phyloP scores from a whole-genome alignment of 2,329 filamentous ascomycete genomes.

The Cytospora mali region DNA sequence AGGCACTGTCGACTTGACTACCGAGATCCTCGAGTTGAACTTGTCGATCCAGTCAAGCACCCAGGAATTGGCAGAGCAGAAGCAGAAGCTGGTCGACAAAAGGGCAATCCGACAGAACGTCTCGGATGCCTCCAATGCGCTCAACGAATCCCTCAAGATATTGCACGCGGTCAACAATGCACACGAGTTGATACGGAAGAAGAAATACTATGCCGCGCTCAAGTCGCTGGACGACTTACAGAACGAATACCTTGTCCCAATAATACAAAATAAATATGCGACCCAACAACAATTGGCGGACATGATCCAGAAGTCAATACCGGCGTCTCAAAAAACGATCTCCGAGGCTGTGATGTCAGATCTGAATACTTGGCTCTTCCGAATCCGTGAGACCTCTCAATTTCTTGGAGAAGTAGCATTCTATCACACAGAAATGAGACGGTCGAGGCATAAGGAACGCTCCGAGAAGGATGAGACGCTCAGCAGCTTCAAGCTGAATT shows the following conservation, averaged over 20 bases:
- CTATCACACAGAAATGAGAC: constrained; percentile 88
- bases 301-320: constrained; percentile 94
- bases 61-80: constrained; percentile 90
- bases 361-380: constrained; percentile 93
- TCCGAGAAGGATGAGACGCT: constrained; percentile 76
- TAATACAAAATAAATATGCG: constrained; percentile 78
- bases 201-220: constrained; percentile 93
- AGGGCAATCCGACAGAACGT: constrained; percentile 93
- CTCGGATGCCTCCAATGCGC: constrained; percentile 83
- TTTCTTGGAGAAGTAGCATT: constrained; percentile 96
- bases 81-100: constrained; percentile 91
- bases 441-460: constrained; percentile 80
- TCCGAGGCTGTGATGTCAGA: constrained; percentile 97
- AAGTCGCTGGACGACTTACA: constrained; percentile 94
- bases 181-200: constrained; percentile 86
- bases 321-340: constrained; percentile 87
- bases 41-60: constrained; percentile 95
- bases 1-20: constrained; percentile 83
- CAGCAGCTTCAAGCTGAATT: constrained; percentile 87
- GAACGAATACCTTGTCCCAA: constrained; percentile 83
- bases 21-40: constrained; percentile 89
- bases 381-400: constrained; percentile 93
- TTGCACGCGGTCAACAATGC: constrained; percentile 91
- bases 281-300: constrained; percentile 94
- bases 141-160: constrained; percentile 91